A percentile compares a stretch with the other conserved stretches of the same genome.
These are phyloP conservation scores for Penicillium subrubescens DNA, from an alignment of 495 filamentous ascomycete species.

Conservation along the genomic window DNA sequence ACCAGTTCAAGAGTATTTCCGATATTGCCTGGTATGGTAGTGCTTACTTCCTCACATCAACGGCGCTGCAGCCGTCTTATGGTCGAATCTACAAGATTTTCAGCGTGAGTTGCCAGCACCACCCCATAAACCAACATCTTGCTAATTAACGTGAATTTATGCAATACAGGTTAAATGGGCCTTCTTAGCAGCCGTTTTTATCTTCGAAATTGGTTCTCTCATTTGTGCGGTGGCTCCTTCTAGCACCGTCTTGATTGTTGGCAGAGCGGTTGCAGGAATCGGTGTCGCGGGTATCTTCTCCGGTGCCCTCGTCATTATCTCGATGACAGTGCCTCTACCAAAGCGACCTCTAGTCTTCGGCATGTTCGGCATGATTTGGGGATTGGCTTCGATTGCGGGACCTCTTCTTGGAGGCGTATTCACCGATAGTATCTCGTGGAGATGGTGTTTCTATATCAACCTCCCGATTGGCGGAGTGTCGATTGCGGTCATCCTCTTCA, in stretches of 20 bases:
- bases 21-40: conserved; percentile 52
- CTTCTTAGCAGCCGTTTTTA: conserved; percentile 61
- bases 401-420: conserved; percentile 64
- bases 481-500: conserved; percentile 52
- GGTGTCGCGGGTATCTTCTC: conserved; percentile 70
- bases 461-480: conserved; percentile 64
- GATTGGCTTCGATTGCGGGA: conserved; percentile 67
- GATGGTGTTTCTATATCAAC: conserved; percentile 87
- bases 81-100: conserved; percentile 38
- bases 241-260: conserved; percentile 70
- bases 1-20: conserved; percentile 43
- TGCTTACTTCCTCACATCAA: conserved; percentile 39
- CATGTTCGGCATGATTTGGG: conserved; percentile 70
- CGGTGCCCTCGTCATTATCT: conserved; percentile 70
- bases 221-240: conserved; percentile 71
- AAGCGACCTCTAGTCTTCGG: conserved; percentile 69
- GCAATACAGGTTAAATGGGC: conserved; percentile 58
- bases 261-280: conserved; percentile 75
- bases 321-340: conserved; percentile 59
- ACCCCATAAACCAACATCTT: neutral
- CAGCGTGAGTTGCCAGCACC: conserved; percentile 13
- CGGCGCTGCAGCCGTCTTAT: conserved; percentile 35
- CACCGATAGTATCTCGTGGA: conserved; percentile 65
- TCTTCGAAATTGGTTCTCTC: conserved; percentile 75
- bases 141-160: conserved; percentile 31